These are phyloP conservation scores for Tripterygium wilfordii DNA, from an alignment of 177 flowering plant species.

Conservation along the genomic window DNA sequence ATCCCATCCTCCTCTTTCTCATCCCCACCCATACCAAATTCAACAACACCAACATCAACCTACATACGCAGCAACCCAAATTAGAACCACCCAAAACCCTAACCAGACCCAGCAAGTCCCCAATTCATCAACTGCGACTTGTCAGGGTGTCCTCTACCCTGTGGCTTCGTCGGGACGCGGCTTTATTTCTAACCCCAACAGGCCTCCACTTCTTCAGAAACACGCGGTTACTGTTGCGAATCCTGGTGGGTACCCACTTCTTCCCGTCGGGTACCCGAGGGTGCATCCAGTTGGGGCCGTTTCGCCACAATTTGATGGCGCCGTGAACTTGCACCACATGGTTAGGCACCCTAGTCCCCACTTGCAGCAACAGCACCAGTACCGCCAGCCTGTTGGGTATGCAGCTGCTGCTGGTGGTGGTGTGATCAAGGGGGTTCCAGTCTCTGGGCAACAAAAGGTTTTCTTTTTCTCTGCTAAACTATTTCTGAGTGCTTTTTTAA, in stretches of 20 bases:
- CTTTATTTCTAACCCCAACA: slow-evolving; percentile 16
- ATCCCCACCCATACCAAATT: slow-evolving; percentile 2
- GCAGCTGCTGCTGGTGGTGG: slow-evolving; percentile 3
- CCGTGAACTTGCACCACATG: background rate
- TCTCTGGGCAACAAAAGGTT: slow-evolving; percentile 15
- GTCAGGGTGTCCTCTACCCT: slow-evolving; percentile 31
- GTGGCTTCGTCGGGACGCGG: slow-evolving; percentile 39
- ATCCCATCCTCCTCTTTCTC: slow-evolving; percentile 6
- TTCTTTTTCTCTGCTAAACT: background rate
- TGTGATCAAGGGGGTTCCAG: slow-evolving; percentile 27
- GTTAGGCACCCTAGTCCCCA: slow-evolving; percentile 22
- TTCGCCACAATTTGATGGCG: background rate
- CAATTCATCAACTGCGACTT: background rate
- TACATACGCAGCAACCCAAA: slow-evolving; percentile 5
- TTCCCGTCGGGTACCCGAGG: slow-evolving; percentile 5
- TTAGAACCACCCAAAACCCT: background rate
- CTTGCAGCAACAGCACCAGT: slow-evolving; percentile 5
- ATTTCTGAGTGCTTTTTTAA: background rate
- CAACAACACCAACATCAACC: background rate
- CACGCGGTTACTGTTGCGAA: slow-evolving; percentile 24
- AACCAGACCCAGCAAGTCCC: background rate
- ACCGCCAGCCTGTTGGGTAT: background rate
- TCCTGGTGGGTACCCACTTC: slow-evolving; percentile 18
- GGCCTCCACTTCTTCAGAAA: slow-evolving; percentile 14
- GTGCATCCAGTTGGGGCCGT: slow-evolving; percentile 7